phyloP scores from a whole-genome alignment of 176 grass and related monocot genomes.

The Oryza rufipogon region DNA sequence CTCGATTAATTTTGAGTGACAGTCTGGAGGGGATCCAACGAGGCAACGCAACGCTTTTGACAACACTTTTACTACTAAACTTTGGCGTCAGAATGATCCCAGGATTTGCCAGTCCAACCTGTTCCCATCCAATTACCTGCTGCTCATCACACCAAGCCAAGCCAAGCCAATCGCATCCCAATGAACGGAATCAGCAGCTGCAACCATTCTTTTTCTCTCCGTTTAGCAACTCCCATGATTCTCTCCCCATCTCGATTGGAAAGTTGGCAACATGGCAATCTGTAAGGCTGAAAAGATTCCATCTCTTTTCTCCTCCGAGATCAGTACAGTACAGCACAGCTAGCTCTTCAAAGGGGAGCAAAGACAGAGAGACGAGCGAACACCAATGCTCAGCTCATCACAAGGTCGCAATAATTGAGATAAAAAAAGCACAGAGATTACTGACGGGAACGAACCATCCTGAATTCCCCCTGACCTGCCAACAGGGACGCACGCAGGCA shows the following conservation, averaged over 20 bases:
- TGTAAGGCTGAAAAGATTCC: conserved; percentile 8
- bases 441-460: neutral
- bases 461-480: neutral
- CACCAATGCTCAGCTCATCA: neutral
- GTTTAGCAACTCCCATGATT: neutral
- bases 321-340: neutral
- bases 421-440: neutral
- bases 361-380: neutral
- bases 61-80: neutral
- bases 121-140: neutral
- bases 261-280: neutral
- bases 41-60: neutral
- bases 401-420: neutral
- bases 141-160: neutral
- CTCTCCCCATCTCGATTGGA: neutral
- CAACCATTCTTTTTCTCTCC: neutral
- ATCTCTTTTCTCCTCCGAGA: neutral
- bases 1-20: no score
- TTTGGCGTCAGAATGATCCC: neutral
- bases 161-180: neutral
- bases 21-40: no score
- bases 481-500: neutral
- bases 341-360: neutral
- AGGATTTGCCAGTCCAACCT: neutral
- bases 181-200: neutral